Percentiles rank a stretch among this genome's conserved stretches.
phyloP scores from a whole-genome alignment of 177 flowering plant species.

The Vitis hybrid region DNA sequence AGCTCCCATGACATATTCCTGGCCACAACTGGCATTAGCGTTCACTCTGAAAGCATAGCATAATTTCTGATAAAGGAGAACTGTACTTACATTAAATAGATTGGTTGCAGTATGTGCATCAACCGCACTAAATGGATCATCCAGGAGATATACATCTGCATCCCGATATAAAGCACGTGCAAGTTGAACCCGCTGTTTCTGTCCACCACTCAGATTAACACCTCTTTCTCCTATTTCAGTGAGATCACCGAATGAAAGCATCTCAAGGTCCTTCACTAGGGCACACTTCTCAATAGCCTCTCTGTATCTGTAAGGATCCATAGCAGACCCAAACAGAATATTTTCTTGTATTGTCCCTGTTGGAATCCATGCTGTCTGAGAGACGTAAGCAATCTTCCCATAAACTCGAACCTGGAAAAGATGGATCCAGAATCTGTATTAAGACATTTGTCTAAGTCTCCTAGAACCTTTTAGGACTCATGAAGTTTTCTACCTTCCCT shows the following conservation, averaged over 20 bases:
- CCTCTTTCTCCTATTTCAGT: constrained; percentile 82
- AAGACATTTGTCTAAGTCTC: no score
- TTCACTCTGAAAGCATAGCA: neutral
- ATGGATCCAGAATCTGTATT: neutral
- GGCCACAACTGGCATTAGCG: constrained; percentile 12
- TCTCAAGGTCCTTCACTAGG: constrained; percentile 60
- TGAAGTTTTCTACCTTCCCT: no score
- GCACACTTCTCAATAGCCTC: constrained; percentile 52
- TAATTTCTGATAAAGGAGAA: neutral
- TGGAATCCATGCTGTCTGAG: constrained; percentile 78
- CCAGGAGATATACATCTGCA: constrained; percentile 75
- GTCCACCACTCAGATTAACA: constrained; percentile 81
- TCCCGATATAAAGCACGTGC: constrained; percentile 79
- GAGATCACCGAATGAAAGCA: constrained; percentile 66
- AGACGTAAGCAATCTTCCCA: constrained; percentile 65
- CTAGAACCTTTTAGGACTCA: no score
- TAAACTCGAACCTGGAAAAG: constrained; percentile 46
- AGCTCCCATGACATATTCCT: constrained; percentile 69
- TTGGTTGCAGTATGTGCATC: constrained; percentile 82
- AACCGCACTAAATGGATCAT: constrained; percentile 85
- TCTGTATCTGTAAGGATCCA: constrained; percentile 49
- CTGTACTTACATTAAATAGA: constrained; percentile 48
- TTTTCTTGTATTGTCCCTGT: constrained; percentile 66
- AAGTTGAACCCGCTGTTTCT: constrained; percentile 79
- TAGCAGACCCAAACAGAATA: constrained; percentile 58